Evolutionary conservation across 2,329 filamentous ascomycete species (phyloP), one percentile per base, ranked within the genome.

Genomic region (Aspergillus puulaauensis): DNA sequence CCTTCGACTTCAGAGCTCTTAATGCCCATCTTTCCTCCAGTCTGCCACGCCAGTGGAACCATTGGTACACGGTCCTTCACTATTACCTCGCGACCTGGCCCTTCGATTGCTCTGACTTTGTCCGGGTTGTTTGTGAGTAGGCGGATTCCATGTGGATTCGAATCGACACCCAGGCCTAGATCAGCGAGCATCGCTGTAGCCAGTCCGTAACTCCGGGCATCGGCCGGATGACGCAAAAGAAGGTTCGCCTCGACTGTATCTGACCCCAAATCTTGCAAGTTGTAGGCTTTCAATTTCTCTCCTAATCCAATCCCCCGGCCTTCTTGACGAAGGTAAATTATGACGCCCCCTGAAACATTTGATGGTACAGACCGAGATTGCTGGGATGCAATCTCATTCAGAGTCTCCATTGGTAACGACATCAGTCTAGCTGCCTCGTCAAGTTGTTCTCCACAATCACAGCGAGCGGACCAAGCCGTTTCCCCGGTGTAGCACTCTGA

Each of bases 401-500:
- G 58, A 1, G 71, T 66, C 27, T 75, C 68, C 24, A 75, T 71
- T 0, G 81, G 87, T 27, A 92, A 79, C 15, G 90, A 89, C 95
- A 99, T 99, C 2, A 99, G 79, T 24, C 95, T 85, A 1, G 93
- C 95, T 1, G 95, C 95, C 78, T 99, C 95, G 73, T 99, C 95
- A 2, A 99, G 83, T 74, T 99, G 95, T 77, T 99, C 95, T 56
- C 95, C 95, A 73, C 95, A 99, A 77, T 99, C 95, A 78, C 95
- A 99, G 27, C 95, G 87, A 37, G 95, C 93, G 7, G 93, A 97
- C 95, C 95, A 98, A 1, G 96, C 95, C 1, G 95, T 99, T 80
- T 99, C 95, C 58, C 95, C 95, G 0, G 95, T 99, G 75, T 99
- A 99, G 78, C 95, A 99, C 76, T 99, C 95, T 3, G 91, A 96